Base-by-base conservation (phyloP, 2,329 filamentous ascomycete genomes). In the Arthroderma sp. region DNA sequence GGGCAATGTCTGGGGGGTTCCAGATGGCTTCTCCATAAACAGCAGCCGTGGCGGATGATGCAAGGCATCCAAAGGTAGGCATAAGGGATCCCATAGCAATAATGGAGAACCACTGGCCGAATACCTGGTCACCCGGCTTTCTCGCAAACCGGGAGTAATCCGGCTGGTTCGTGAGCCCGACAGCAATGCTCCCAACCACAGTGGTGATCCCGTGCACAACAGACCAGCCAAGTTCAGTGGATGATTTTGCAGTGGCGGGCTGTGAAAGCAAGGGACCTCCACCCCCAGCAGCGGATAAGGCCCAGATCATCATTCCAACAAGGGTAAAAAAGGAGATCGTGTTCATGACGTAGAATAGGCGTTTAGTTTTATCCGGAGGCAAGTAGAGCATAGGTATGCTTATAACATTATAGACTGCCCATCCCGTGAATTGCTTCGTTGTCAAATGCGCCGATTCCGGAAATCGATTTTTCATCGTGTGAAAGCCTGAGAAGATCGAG, bases 71-170 rank as follows among this genome's bases (percentile, higher is more conserved):
- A 6, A 42, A 33, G 7, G 36, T 32, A 10, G 30, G 15, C 7
- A 32, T 30, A n/a, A 42, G 36, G 3, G 40, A 30, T 10, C 40
- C 40, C 31, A 42, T 33, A 3, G 11, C 40, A 28, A 43, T 43
- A 28, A 43, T 29, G 10, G 41, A 43, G 1, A 65, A 59, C 30
- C 65, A 56, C 40, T 69, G 66, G 2, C 66, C 68, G 8, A 65
- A 60, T 6, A 72, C 60, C 41, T 66, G 65, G 40, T 65, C 59
- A 6, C 62, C 56, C 5, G 65, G 67, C 9, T 54, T 53, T 4
- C 56, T 36, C 3, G 66, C 62, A 47, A 69, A 71, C 6, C 69
- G 62, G 2, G 66, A 62, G 52, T 65, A 71, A 53, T 71, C 68
- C 31, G 47, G 47, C 36, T 71, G 68, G 48, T 71, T 73, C 5